Evolutionary conservation across 2,329 filamentous ascomycete genomes (phyloP), one percentile per base, ranked within the genome.

Genomic region (Pseudonectria buxi): DNA sequence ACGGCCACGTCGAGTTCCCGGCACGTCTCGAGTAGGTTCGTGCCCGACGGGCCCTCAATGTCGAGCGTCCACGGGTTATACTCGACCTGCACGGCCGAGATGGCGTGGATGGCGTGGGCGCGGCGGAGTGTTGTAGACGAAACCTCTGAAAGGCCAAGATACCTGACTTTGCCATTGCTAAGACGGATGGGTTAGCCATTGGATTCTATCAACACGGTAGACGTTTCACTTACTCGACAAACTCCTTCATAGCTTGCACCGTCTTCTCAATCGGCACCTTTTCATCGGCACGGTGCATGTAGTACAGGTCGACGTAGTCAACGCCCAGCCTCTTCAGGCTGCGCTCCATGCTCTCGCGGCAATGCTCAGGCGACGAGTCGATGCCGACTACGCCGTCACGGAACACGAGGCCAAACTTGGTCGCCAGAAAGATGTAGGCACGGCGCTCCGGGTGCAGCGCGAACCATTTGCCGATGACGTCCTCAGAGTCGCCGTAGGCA

Each of bases 1-100:
- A 74, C 58, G 1, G 72, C 60, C 0, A 76, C 61, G 2, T 71
- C 75, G 3, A 82, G 67, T 50, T 80, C 74, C 14, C 69, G 62
- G 36, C 65, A 70, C 0, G 76, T 73, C 27, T 64, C 56, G 4
- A 80, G 57, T 2, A 81, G 57, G 32, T 68, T 50, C 3, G 67
- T 69, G 45, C 35, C 57, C 0, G 59, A 52, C 5, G 58, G 55
- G 4, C 65, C 68, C 51, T 84, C 79, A 43, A 84, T 75, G 28
- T 78, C 69, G 24, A 82, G 63, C 2, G 65, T 55, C 56, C 71
- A 78, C 0, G 71, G 68, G 18, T 61, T 67, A 51, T 73, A 76
- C 51, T 79, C 73, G 28, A 77, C 59, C 48, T 78, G 72, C 0
- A 74, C 59, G 7, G 71, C 69, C 9, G 65, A 52, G 40, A 78